Evolutionary conservation across 1,139 yeast genomes (phyloP).

Genomic region (Torulaspora pretoriensis): DNA sequence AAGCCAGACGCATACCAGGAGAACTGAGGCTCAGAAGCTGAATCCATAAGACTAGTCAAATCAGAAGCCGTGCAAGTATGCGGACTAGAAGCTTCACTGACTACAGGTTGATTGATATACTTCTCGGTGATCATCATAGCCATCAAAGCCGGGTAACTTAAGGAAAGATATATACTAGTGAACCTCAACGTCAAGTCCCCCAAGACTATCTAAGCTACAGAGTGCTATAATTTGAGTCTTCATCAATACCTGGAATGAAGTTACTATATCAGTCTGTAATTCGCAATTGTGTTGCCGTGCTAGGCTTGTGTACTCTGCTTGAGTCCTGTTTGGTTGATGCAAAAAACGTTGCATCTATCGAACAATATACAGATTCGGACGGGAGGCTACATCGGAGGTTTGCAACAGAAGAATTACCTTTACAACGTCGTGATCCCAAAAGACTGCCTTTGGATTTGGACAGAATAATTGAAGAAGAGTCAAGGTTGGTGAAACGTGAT

Average conservation of each 20-base stretch:
- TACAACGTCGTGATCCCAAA: conserved; percentile 4
- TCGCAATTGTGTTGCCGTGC: neutral
- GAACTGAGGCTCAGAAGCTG: too few relatives aligned
- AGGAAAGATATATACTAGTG: neutral
- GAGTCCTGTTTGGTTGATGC: conserved; percentile 1
- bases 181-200: too few relatives aligned
- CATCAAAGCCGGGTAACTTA: neutral
- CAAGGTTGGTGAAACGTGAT: conserved; percentile 10
- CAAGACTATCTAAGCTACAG: neutral
- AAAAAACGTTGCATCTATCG: conserved; percentile 4
- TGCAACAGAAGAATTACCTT: conserved; percentile 5
- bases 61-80: too few relatives aligned
- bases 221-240: too few relatives aligned
- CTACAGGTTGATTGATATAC: too few relatives aligned
- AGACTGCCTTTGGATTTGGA: conserved; percentile 1
- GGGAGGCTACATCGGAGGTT: conserved; percentile 11
- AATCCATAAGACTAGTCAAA: neutral
- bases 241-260: neutral
- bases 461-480: neutral
- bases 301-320: neutral
- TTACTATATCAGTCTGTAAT: neutral
- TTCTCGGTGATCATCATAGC: too few relatives aligned
- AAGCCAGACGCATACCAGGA: too few relatives aligned
- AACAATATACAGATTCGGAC: conserved; percentile 2
- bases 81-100: too few relatives aligned